These are phyloP conservation scores for Mikania micrantha DNA, from an alignment of 129 eudicot species.

Conservation along the genomic window DNA sequence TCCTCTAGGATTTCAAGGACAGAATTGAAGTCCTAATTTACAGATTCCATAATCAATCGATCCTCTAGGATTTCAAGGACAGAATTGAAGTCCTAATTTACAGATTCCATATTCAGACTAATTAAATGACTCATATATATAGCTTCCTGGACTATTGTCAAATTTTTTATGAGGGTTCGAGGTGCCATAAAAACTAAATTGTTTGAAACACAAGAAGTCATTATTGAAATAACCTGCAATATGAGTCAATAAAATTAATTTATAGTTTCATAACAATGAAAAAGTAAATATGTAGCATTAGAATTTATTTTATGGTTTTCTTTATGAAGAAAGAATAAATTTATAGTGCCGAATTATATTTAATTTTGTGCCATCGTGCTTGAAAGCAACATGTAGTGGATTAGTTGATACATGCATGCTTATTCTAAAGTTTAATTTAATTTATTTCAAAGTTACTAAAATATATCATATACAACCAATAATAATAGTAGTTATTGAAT, in stretches of 20 bases:
- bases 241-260: not conserved
- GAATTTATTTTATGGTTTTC: not conserved
- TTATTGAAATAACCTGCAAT: too few species aligned
- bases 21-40: too few species aligned
- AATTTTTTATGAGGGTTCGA: too few species aligned
- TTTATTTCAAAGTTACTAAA: constrained; percentile 3
- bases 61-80: too few species aligned
- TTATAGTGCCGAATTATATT: constrained; percentile 7
- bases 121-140: too few species aligned
- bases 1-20: too few species aligned
- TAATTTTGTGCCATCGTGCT: constrained; percentile 16
- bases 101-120: too few species aligned
- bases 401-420: constrained; percentile 33
- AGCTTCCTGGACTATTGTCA: too few species aligned
- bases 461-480: not conserved
- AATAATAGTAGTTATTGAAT: not conserved
- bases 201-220: not conserved
- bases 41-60: too few species aligned
- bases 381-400: constrained; percentile 34
- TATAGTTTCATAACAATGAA: not conserved
- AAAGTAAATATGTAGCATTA: not conserved
- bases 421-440: constrained; percentile 1
- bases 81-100: too few species aligned
- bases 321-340: not conserved
- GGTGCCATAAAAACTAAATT: too few species aligned